phyloP scores from a whole-genome alignment of 129 eudicot genomes.

The Artemisia tridentata region DNA sequence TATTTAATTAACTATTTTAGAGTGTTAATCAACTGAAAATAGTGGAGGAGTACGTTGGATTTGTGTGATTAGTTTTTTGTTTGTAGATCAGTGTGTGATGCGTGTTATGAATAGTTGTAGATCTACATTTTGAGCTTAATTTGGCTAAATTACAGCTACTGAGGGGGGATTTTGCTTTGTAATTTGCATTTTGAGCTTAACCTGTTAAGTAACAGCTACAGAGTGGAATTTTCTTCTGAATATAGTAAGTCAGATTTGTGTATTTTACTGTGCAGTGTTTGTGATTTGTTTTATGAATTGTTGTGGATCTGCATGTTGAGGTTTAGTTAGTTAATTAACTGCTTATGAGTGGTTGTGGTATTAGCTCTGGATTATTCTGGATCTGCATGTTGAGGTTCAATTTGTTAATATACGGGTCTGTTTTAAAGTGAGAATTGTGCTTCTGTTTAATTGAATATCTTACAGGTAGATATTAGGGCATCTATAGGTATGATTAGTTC shows the following conservation, averaged over 20 bases:
- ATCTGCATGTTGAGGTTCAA: constrained; percentile 22
- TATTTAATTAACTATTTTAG: too few species aligned
- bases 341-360: neutral
- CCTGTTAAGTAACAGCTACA: neutral
- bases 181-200: neutral
- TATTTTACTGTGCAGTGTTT: too few species aligned
- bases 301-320: constrained; percentile 22
- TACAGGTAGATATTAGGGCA: too few species aligned
- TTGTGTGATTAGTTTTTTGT: too few species aligned
- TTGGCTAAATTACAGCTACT: too few species aligned
- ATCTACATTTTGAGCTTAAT: too few species aligned
- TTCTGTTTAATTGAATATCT: constrained; percentile 3
- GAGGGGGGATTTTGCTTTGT: neutral
- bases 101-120: too few species aligned
- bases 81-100: neutral
- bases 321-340: neutral
- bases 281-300: neutral
- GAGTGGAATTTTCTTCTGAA: neutral
- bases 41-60: too few species aligned
- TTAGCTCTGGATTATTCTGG: neutral
- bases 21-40: too few species aligned
- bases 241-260: neutral
- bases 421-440: neutral
- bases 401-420: neutral
- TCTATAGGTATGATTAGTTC: too few species aligned